Evolutionary conservation across 2,329 filamentous ascomycete genomes (phyloP), one percentile per base, ranked within the genome.

Genomic region (Diaporthe sp.): DNA sequence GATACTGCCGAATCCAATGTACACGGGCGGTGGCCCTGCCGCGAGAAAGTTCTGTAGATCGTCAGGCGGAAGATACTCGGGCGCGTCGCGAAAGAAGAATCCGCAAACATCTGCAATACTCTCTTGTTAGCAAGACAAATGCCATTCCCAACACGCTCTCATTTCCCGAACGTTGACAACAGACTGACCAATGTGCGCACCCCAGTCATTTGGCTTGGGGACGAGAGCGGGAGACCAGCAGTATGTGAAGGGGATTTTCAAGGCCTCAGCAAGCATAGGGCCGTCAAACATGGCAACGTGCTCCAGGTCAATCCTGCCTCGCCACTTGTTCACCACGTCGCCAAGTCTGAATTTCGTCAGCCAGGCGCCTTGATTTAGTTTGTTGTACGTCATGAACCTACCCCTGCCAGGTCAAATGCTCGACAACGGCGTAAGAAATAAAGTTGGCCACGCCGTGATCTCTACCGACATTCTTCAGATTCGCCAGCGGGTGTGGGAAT

Each of bases 1-100:
- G 60, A 89, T 89, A 68, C 84, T 87, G 7, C 87, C 87, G 74
- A 89, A 89, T 0, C 87, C 87, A 35, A 89, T 69, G 45, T 69
- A 69, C 1, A 69, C 84, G 47, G 87, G 87, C 6, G 83, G 79
- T 1, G 85, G 82, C 0, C 87, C 70, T 12, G 77, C 73, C 0
- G 25, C 13, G 35, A 50, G 47, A 15, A 69, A 69, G 9, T 8
- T 2, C 3, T 12, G 10, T 13, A 69, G 45, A 8, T 69, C 66
- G 3, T 35, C 22, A 28, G 38, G 38, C 4, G 42, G 66, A 2
- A 4, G 4, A 17, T 69, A 69, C 3, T 42, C 7, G 3, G 66
- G 45, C 8, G 25, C 35, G n/a, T 69, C 66, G 4, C 66, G n/a
- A 17, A 69, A 69, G 28, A 69, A 69, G 42, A 69, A 69, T 3